Percentiles rank a stretch among this genome's conserved stretches.
Conservation (phyloP, 1,284 basidiomycete genomes). For the Heliocybe sulcata region DNA sequence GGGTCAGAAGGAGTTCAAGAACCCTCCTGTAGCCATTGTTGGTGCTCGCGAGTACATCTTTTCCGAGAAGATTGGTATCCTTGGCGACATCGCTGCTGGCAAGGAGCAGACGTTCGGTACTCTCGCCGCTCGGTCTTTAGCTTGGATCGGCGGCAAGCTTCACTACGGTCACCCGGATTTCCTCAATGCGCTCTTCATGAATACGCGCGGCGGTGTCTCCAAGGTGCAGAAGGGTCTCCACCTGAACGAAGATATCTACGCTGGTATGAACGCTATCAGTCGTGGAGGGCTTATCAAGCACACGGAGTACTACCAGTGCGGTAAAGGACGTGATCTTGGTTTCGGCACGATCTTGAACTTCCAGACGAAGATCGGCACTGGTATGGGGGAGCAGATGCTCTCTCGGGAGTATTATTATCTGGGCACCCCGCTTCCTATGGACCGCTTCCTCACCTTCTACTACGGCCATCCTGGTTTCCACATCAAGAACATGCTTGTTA, state of each 20-base stretch:
- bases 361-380: conserved; percentile 99
- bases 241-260: conserved; percentile 99
- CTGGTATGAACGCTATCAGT: conserved; percentile 97
- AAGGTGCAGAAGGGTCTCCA: conserved; percentile 99
- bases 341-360: conserved; percentile 99
- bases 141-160: conserved; percentile 97
- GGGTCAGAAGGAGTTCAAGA: conserved; percentile 83
- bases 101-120: conserved; percentile 99
- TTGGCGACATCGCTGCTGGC: conserved; percentile 96
- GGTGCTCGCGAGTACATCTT: conserved; percentile 99
- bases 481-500: conserved; percentile 99
- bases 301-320: conserved; percentile 98
- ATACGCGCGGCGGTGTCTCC: conserved; percentile 94
- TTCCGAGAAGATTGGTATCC: conserved; percentile 99
- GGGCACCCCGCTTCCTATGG: conserved; percentile 97
- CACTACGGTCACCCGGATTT: conserved; percentile 99
- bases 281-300: conserved; percentile 98
- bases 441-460: conserved; percentile 99
- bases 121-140: conserved; percentile 88
- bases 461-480: conserved; percentile 99
- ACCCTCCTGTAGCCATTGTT: conserved; percentile 91
- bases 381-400: conserved; percentile 99
- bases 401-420: conserved; percentile 99
- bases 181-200: conserved; percentile 98
- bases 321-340: conserved; percentile 97